Evolutionary conservation across 208 protist genomes (phyloP), one percentile per base, ranked within the genome.

Genomic region (Acanthamoeba sp.): DNA sequence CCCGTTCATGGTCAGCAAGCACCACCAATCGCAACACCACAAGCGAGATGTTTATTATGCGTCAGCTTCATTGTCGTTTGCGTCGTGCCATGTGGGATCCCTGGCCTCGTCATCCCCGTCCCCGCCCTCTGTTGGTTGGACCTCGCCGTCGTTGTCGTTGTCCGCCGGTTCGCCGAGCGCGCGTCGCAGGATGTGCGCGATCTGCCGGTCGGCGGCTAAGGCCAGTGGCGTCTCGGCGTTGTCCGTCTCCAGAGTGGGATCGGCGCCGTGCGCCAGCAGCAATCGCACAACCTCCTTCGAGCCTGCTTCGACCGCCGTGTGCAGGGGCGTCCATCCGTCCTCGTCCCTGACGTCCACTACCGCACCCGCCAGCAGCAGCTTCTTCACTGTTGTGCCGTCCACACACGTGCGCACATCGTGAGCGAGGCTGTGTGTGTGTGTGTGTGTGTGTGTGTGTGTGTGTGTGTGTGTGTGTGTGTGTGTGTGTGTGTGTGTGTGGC

Each of bases 51-150:
- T n/a, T n/a, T n/a, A n/a, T n/a, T n/a, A n/a, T n/a, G n/a, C n/a
- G n/a, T n/a, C n/a, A n/a, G n/a, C n/a, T n/a, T n/a, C n/a, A n/a
- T n/a, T n/a, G n/a, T n/a, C n/a, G n/a, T n/a, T n/a, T n/a, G n/a
- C n/a, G n/a, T n/a, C n/a, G n/a, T n/a, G n/a, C n/a, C n/a, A n/a
- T n/a, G n/a, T n/a, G n/a, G n/a, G n/a, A n/a, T n/a, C n/a, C n/a
- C n/a, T n/a, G n/a, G n/a, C n/a, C n/a, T n/a, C n/a, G n/a, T n/a
- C n/a, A n/a, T n/a, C n/a, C n/a, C n/a, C n/a, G n/a, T n/a, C n/a
- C n/a, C n/a, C n/a, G n/a, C n/a, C n/a, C 91, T 97, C 96, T 96
- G 88, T 48, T 48, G 45, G 3, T 64, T 64, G 4, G 2, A 16
- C 57, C 4, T 20, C 57, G 16, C 3, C 57, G 16, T 64, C 57